A percentile compares a stretch with the other conserved stretches of the same genome.
Conservation (phyloP, 2,329 filamentous ascomycete genomes). For the Immersiporthe knoxdaviesiana region DNA sequence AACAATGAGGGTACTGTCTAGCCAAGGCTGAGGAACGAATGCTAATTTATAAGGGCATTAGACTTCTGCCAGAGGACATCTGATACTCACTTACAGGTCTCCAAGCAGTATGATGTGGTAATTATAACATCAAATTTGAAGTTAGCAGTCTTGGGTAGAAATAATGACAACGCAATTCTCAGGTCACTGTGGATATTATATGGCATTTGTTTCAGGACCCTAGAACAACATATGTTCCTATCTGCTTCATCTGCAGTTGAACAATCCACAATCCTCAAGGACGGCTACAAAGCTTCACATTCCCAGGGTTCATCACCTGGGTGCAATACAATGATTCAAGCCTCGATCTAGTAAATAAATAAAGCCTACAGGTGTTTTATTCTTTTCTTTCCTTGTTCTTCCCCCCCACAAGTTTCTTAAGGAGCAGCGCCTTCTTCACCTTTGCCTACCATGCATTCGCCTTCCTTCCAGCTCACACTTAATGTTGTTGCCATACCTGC, state of each 20-base stretch:
- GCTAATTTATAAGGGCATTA: neutral
- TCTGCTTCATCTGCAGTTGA: neutral
- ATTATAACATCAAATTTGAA: neutral
- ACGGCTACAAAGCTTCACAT: neutral
- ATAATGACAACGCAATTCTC: neutral
- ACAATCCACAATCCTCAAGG: neutral
- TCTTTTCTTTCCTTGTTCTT: neutral
- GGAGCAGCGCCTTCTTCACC: neutral
- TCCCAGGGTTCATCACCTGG: no score
- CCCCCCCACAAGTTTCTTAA: neutral
- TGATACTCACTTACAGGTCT: neutral
- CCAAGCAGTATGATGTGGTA: neutral
- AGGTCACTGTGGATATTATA: neutral
- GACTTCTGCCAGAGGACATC: neutral
- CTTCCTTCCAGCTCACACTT: neutral
- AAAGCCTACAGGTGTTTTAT: neutral
- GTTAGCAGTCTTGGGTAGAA: neutral
- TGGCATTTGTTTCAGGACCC: neutral
- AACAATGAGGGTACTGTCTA: neutral
- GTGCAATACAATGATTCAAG: neutral
- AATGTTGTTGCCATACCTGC: constrained; percentile 2
- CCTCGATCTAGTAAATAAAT: neutral
- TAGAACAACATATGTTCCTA: neutral
- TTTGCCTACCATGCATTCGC: neutral
- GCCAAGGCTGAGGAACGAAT: neutral